phyloP scores from a whole-genome alignment of 768 basidiomycete species.

The Leccinum truebloodii region DNA sequence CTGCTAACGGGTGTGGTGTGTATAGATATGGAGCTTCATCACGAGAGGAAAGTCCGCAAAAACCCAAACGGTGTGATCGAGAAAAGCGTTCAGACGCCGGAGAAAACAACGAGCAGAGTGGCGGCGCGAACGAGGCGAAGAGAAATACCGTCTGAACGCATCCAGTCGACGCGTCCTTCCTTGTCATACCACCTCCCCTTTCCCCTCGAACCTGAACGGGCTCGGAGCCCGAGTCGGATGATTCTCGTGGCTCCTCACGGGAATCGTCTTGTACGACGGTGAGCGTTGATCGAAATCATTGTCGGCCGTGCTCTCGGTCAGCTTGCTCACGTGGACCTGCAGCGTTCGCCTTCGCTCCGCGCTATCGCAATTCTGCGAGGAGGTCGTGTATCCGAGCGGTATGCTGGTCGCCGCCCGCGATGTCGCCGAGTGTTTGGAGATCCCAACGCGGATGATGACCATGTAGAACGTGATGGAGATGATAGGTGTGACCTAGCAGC shows the following conservation, averaged over 20 bases:
- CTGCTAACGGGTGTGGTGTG: no score
- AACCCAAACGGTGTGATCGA: no score
- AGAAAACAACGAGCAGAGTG: no score
- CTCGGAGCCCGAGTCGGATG: no score
- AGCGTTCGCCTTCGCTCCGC: neutral
- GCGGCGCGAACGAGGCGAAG: no score
- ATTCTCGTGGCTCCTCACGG: neutral
- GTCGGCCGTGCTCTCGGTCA: neutral
- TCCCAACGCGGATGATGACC: constrained; percentile 11
- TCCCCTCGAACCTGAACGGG: neutral
- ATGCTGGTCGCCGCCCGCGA: neutral
- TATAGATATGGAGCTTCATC: no score
- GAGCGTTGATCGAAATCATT: neutral
- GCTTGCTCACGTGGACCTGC: neutral
- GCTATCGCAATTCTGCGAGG: no score
- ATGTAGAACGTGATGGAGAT: neutral
- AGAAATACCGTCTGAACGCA: no score
- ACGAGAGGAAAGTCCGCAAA: no score
- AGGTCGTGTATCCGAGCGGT: neutral
- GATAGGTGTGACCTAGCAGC: constrained; percentile 9
- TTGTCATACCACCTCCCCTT: neutral
- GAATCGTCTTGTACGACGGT: neutral
- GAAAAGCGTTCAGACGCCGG: no score
- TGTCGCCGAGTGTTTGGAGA: neutral
- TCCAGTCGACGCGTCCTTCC: no score